Evolutionary conservation across 139 green algal genomes (phyloP).

Genomic region (Chlamydomonas asymmetrica): DNA sequence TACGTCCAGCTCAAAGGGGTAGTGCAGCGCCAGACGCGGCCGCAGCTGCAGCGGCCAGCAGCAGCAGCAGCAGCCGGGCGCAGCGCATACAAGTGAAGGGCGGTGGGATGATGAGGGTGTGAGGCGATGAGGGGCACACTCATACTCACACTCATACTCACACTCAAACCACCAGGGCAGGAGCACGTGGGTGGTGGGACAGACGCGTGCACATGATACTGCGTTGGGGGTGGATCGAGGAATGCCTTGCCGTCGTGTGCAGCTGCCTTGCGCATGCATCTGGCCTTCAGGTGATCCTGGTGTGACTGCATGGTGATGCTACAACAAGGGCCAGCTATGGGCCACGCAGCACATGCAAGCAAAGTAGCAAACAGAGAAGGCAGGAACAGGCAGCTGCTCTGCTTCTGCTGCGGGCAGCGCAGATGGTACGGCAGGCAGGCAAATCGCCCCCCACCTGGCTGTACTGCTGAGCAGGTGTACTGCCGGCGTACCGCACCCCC

Average conservation of each 20-base stretch:
- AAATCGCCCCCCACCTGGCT: no score
- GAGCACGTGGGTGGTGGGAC: background rate
- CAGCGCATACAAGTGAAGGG: slow-evolving; percentile 8
- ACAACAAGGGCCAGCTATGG: no score
- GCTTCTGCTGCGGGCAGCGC: background rate
- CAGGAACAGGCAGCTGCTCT: background rate
- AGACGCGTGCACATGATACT: background rate
- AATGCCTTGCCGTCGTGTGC: background rate
- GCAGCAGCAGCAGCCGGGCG: no score
- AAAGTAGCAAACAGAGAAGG: background rate
- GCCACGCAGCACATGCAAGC: background rate
- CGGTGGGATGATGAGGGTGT: slow-evolving; percentile 11
- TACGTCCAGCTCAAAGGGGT: slow-evolving; percentile 89
- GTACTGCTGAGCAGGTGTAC: background rate
- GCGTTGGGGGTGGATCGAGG: slow-evolving; percentile 4
- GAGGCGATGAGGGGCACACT: background rate
- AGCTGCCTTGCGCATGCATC: background rate
- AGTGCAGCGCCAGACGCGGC: slow-evolving; percentile 55
- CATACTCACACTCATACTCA: background rate
- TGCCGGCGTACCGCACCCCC: background rate
- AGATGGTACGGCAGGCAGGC: background rate
- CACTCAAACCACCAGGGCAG: slow-evolving; percentile 5
- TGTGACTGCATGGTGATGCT: background rate
- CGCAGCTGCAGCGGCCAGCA: no score
- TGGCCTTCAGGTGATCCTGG: background rate